These are phyloP conservation scores for Globomyces pollinis-pini DNA, from an alignment of 192 early-diverging fungal genomes.

Conservation along the genomic window DNA sequence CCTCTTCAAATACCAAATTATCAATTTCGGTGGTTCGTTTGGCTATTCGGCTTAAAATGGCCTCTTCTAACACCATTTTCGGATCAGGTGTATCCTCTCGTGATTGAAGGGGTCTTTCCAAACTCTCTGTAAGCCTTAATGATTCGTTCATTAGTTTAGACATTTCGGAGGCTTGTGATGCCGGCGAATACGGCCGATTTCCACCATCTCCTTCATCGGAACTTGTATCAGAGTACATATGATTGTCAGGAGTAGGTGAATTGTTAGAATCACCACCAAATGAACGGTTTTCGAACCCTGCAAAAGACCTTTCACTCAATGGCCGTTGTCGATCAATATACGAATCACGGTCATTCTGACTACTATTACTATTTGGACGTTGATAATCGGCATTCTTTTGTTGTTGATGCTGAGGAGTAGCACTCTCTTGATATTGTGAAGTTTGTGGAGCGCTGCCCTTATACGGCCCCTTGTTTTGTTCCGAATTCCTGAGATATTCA, in stretches of 20 bases:
- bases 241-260: not conserved
- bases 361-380: no score
- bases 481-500: no score
- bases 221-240: constrained; percentile 1
- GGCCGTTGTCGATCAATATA: no score
- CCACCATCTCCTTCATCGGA: not conserved
- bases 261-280: no score
- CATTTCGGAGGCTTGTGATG: not conserved
- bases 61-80: not conserved
- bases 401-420: no score
- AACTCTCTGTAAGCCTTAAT: not conserved
- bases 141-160: not conserved
- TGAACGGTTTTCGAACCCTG: no score
- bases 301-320: no score
- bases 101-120: not conserved
- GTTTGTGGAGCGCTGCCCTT: no score
- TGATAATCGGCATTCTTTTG: no score
- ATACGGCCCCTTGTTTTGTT: no score
- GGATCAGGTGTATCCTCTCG: not conserved
- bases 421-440: no score
- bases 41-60: not conserved
- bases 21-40: not conserved
- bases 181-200: not conserved
- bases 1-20: not conserved
- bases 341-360: no score